A percentile compares a stretch with the other conserved stretches of the same genome.
phyloP scores from a whole-genome alignment of 805 yeast species.

The Metschnikowia kunwiensis region DNA sequence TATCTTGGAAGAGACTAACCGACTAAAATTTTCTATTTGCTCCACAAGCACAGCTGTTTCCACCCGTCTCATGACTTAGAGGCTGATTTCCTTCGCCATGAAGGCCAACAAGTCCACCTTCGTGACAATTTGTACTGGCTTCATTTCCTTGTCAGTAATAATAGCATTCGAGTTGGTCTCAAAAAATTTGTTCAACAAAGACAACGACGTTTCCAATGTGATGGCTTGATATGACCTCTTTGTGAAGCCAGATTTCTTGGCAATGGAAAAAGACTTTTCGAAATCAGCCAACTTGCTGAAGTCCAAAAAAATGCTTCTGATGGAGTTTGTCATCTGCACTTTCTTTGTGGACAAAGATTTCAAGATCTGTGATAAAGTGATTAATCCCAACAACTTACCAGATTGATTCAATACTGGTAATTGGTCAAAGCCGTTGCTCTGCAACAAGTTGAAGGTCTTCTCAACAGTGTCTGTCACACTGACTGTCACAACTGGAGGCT shows the following conservation, averaged over 20 bases:
- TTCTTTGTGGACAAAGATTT: conserved; percentile 62
- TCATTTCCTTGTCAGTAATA: conserved; percentile 66
- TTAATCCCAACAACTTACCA: conserved; percentile 69
- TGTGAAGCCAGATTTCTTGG: conserved; percentile 52
- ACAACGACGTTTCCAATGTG: conserved; percentile 60
- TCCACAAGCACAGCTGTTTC: no score
- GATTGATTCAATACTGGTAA: conserved; percentile 65
- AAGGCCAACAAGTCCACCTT: conserved; percentile 75
- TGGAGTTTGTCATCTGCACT: conserved; percentile 53
- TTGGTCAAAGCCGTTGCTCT: conserved; percentile 79
- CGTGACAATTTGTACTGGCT: conserved; percentile 81
- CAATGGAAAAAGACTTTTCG: conserved; percentile 60
- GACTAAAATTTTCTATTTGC: no score
- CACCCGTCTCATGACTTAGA: no score
- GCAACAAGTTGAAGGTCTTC: conserved; percentile 65
- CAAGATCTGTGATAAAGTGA: conserved; percentile 70
- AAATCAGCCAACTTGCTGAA: conserved; percentile 69
- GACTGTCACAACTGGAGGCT: conserved; percentile 80
- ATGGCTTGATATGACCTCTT: conserved; percentile 67
- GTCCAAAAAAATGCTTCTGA: conserved; percentile 62
- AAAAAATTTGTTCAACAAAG: conserved; percentile 71
- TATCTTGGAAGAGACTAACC: no score
- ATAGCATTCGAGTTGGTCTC: conserved; percentile 84
- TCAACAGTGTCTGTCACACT: conserved; percentile 55
- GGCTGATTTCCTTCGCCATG: conserved; percentile 35